Base-by-base conservation (phyloP, 805 yeast species). In the Henningerozyma blattae region DNA sequence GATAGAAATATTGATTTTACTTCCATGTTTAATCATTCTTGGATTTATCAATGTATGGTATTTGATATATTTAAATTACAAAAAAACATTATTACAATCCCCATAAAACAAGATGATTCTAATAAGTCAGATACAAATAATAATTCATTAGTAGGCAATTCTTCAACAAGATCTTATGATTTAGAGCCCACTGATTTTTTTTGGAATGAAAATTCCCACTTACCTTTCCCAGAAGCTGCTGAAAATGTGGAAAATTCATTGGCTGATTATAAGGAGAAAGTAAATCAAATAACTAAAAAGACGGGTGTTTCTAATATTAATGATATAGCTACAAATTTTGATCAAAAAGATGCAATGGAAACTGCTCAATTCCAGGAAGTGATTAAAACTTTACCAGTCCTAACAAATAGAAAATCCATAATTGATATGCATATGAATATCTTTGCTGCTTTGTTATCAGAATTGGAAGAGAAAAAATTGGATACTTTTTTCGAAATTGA, bases 191-290 rank as follows among this genome's bases (percentile, higher is more conserved):
- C 73, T 37, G 99, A 91, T 62, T 83, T 82, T 53, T 91, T 91
- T 60, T 91, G 98, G 98, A 62, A 59, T 41, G 67, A 69, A 40
- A 87, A 91, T 58, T 68, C 94, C 10, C 79, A 79, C 33, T 62
- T 84, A 37, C 97, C 98, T 26, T 91, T 91, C 65, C 98, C 98
- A 1, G 96, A 89, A 53, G 97, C 93, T n/a, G 98, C 94, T 22
- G 98, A 91, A 56, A 84, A 84, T 57, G 93, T 94, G 15, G 97
- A 91, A 50, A 59, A 68, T 18, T 96, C 85, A 38, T 66, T 87
- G 39, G 74, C 78, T 38, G 66, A 68, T 35, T 91, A 91, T 59
- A 89, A 87, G 44, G 70, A 72, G 37, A 95, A 85, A 46, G 95
- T 96, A 2, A 79, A 77, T 40, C 93, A 81, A 38, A 67, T 93